Evolutionary conservation across 2,329 filamentous ascomycete species (phyloP).

Genomic region (Sphaerulina populicola): DNA sequence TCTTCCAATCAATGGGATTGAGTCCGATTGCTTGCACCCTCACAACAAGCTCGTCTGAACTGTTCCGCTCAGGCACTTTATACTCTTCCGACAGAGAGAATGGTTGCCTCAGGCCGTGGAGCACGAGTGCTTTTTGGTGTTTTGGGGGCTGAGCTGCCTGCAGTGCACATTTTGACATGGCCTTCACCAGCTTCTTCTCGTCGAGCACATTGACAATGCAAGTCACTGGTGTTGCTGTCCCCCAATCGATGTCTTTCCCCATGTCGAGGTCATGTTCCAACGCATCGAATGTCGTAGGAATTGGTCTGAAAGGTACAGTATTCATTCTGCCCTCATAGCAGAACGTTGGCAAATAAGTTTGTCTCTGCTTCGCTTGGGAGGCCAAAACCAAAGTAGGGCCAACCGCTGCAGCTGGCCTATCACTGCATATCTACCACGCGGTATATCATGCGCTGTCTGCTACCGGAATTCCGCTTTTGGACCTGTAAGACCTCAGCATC

Average conservation of each 20-base stretch:
- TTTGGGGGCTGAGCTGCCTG: slow-evolving; percentile 5
- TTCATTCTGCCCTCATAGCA: slow-evolving; percentile 4
- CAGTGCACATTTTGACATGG: slow-evolving; percentile 11
- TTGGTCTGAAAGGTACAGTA: slow-evolving; percentile 4
- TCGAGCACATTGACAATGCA: slow-evolving; percentile 11
- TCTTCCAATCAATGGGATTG: slow-evolving; percentile 39
- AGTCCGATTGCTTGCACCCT: slow-evolving; percentile 33
- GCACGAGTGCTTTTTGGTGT: slow-evolving; percentile 13
- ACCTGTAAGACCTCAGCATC: not conserved
- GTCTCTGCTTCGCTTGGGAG: too few species aligned
- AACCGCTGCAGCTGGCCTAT: slow-evolving; percentile 2
- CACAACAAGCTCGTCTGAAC: slow-evolving; percentile 34
- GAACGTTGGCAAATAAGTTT: not conserved
- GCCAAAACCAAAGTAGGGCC: not conserved
- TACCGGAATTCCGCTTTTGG: not conserved
- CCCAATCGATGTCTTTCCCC: slow-evolving; percentile 17
- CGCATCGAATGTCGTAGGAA: slow-evolving; percentile 8
- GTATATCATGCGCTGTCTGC: not conserved
- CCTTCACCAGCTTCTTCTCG: slow-evolving; percentile 13
- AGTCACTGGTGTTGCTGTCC: slow-evolving; percentile 17
- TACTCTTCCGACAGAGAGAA: slow-evolving; percentile 11
- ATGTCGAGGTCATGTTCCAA: slow-evolving; percentile 3
- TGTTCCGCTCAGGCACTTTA: slow-evolving; percentile 7
- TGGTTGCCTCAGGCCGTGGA: slow-evolving; percentile 11
- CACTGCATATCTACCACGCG: not conserved